Evolutionary conservation across 2,329 filamentous ascomycete species (phyloP).

Genomic region (Aspergillus pseudonomiae): DNA sequence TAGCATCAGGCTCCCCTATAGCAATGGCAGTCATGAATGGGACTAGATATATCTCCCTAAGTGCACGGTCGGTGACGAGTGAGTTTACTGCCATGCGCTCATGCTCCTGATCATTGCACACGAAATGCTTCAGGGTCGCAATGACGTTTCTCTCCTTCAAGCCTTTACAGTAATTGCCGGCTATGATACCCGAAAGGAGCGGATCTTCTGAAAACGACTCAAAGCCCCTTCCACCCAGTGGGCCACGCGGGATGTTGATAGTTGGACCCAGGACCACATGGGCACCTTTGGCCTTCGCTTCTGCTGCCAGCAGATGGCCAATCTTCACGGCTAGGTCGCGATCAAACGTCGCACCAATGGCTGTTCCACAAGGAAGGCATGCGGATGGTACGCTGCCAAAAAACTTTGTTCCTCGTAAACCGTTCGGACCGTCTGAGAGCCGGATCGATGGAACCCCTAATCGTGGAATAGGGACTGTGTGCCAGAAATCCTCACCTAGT

Average conservation of each 20-base stretch:
- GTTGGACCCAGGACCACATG: conserved; percentile 76
- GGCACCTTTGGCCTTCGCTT: conserved; percentile 72
- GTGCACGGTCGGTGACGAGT: conserved; percentile 53
- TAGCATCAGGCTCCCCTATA: conserved; percentile 56
- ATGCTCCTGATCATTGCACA: conserved; percentile 51
- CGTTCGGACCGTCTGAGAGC: conserved; percentile 70
- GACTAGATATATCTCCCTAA: conserved; percentile 67
- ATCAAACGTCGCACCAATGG: conserved; percentile 78
- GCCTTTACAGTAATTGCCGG: conserved; percentile 71
- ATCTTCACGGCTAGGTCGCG: conserved; percentile 68
- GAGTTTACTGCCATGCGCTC: conserved; percentile 46
- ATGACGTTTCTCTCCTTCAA: conserved; percentile 74
- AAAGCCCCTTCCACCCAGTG: conserved; percentile 79
- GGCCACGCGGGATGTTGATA: conserved; percentile 78
- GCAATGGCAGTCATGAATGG: conserved; percentile 65
- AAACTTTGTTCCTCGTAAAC: conserved; percentile 67
- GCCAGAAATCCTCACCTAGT: conserved; percentile 63
- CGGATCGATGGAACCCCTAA: conserved; percentile 67
- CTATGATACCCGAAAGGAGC: conserved; percentile 71
- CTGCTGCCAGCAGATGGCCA: conserved; percentile 70
- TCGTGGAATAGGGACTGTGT: conserved; percentile 64
- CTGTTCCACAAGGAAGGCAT: conserved; percentile 77
- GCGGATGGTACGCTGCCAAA: conserved; percentile 71
- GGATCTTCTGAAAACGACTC: conserved; percentile 86
- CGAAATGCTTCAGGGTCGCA: conserved; percentile 73